phyloP scores from a whole-genome alignment of 176 grass and related monocot genomes.

The Musa itinerans region DNA sequence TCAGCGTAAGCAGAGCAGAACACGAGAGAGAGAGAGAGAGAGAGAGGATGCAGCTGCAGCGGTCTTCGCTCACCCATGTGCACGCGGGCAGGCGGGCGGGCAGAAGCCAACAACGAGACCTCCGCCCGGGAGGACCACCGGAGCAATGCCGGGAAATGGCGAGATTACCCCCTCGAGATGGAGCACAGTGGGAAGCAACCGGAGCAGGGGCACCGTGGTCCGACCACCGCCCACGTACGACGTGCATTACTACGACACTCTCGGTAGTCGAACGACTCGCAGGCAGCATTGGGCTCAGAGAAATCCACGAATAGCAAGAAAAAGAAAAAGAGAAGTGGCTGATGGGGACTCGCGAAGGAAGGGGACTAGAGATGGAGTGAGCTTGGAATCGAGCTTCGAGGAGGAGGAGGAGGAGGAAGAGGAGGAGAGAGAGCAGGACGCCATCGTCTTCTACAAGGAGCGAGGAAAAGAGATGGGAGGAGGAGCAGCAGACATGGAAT shows the following conservation, averaged over 20 bases:
- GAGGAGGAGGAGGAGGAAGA: too few species aligned
- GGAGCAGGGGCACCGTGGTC: too few species aligned
- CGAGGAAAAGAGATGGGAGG: too few species aligned
- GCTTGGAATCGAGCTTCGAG: conserved; percentile 16
- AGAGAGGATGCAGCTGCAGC: background rate
- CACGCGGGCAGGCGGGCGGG: background rate
- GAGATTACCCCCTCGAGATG: background rate
- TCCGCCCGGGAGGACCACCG: conserved; percentile 1
- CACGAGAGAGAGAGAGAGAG: background rate
- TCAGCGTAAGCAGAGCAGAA: too few species aligned
- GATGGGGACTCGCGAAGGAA: background rate
- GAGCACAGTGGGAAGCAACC: too few species aligned
- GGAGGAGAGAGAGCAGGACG: background rate
- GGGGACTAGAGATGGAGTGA: too few species aligned
- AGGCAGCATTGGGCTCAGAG: too few species aligned
- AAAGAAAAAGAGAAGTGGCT: background rate
- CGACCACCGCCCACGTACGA: background rate
- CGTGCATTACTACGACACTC: background rate
- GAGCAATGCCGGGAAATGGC: background rate
- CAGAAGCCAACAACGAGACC: background rate
- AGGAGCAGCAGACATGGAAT: conserved; percentile 9
- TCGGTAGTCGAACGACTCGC: background rate
- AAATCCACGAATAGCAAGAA: too few species aligned
- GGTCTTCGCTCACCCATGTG: background rate
- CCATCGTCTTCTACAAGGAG: background rate